A percentile compares a stretch with the other conserved stretches of the same genome.
Conservation (phyloP, 495 filamentous ascomycete genomes). For the Aspergillus wentii region DNA sequence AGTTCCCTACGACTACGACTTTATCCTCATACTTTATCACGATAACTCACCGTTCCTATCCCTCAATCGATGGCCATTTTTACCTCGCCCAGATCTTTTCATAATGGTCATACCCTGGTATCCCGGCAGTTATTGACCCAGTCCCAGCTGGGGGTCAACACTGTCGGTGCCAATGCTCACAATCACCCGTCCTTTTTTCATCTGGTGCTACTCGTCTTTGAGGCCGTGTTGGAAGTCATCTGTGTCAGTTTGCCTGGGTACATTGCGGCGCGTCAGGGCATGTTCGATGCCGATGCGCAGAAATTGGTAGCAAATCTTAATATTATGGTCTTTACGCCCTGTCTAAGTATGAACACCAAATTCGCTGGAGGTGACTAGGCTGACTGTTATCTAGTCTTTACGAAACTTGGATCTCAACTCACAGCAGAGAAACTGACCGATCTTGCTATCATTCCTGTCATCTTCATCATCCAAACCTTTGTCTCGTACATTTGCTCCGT, state of each 20-base stretch:
- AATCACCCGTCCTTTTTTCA: slow-evolving; percentile 64
- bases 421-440: slow-evolving; percentile 85
- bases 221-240: slow-evolving; percentile 92
- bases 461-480: slow-evolving; percentile 80
- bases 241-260: slow-evolving; percentile 96
- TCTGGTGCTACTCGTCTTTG: slow-evolving; percentile 84
- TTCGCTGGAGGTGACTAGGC: not conserved
- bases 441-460: slow-evolving; percentile 86
- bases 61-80: slow-evolving; percentile 42
- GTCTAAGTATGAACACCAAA: slow-evolving; percentile 64
- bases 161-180: slow-evolving; percentile 22
- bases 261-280: slow-evolving; percentile 79
- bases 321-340: slow-evolving; percentile 90
- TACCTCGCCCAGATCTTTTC: slow-evolving; percentile 62
- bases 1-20: too few species aligned
- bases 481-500: slow-evolving; percentile 77
- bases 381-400: slow-evolving; percentile 67
- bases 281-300: slow-evolving; percentile 91
- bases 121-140: slow-evolving; percentile 25
- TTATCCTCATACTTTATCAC: not conserved
- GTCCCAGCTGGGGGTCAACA: slow-evolving; percentile 25
- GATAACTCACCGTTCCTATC: not conserved
- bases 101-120: slow-evolving; percentile 40
- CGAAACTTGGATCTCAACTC: slow-evolving; percentile 92
- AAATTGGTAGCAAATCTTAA: slow-evolving; percentile 96